Base-by-base conservation (phyloP, 345 rosid species). In the Brassica nigra region DNA sequence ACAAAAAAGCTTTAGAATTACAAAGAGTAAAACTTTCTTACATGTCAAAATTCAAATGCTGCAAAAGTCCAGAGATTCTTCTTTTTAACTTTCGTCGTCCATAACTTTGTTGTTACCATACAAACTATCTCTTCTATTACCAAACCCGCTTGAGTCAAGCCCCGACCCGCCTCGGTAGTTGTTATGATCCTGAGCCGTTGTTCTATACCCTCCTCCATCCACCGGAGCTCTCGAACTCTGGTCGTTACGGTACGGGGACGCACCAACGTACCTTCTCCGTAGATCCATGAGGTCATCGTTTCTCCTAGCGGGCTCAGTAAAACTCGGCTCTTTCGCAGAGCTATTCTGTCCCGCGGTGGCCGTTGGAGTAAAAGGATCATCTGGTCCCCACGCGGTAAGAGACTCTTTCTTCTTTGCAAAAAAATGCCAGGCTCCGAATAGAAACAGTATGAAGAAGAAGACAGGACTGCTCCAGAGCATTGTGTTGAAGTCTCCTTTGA, bases 401-500 rank as follows among this genome's bases (percentile, higher is more conserved):
- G 90, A 91, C 52, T 93, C 98, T 84, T 95, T 93, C 89, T 95
- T 95, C 96, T 93, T 93, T 5, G 99, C 93, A 20, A 95, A 95
- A 73, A 95, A 91, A 62, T 91, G 92, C 98, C 99, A 95, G 8
- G 96, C 93, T 44, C 89, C 94, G 47, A 93, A 91, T n/a, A 95
- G 81, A 83, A 95, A 90, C 71, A 91, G 77, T 71, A 95, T 74
- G 83, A 95, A 93, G 70, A 95, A 87, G 78, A 93, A 69, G 74
- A 93, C 96, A 6, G 98, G 99, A 61, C 91, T 88, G 16, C 94
- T 93, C 91, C 97, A 95, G 23, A 85, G 81, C 94, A 95, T 88
- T 31, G 92, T 84, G 63, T 73, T 93, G 69, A 87, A 86, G 47
- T 93, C 97, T 37, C 88, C 93, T 80, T 88, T 89, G 29, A 80